A percentile compares a stretch with the other conserved stretches of the same genome.
phyloP scores from a whole-genome alignment of 768 basidiomycete species.

The Lactarius hatsudake region DNA sequence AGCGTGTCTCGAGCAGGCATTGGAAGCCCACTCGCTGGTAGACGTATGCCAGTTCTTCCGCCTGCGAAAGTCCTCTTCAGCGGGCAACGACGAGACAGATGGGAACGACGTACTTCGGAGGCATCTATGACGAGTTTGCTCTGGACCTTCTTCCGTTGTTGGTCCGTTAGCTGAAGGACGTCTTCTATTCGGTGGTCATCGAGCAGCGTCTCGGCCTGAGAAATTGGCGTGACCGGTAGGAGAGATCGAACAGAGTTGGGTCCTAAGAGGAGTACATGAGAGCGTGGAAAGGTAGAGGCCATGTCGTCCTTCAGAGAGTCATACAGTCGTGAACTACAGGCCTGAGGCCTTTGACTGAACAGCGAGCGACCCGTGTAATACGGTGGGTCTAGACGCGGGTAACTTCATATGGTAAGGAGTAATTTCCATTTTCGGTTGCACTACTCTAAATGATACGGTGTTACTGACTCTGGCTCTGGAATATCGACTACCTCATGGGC shows the following conservation, averaged over 20 bases:
- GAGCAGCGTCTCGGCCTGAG: conserved; percentile 68
- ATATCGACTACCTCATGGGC: background rate
- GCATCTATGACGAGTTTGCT: conserved; percentile 49
- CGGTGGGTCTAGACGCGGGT: background rate
- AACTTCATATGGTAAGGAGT: background rate
- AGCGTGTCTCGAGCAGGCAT: conserved; percentile 73
- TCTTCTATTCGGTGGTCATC: conserved; percentile 63
- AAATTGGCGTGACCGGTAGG: conserved; percentile 66
- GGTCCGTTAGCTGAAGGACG: conserved; percentile 58
- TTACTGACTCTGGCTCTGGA: background rate
- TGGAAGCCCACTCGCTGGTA: conserved; percentile 82
- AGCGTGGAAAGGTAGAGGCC: conserved; percentile 53
- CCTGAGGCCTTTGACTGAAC: background rate
- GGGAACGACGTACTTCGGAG: conserved; percentile 45
- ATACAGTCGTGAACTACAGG: background rate
- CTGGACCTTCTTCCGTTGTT: conserved; percentile 56
- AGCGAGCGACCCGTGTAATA: background rate
- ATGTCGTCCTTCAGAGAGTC: conserved; percentile 13
- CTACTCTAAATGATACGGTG: conserved; percentile 7
- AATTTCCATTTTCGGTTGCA: background rate
- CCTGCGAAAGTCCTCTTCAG: conserved; percentile 35
- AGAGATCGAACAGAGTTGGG: conserved; percentile 60
- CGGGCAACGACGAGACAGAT: background rate
- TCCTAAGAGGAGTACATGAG: conserved; percentile 64
- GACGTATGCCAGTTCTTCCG: conserved; percentile 70